Evolutionary conservation across 306 rosid genomes (phyloP), one percentile per base, ranked within the genome.

Genomic region (Inga oerstediana): DNA sequence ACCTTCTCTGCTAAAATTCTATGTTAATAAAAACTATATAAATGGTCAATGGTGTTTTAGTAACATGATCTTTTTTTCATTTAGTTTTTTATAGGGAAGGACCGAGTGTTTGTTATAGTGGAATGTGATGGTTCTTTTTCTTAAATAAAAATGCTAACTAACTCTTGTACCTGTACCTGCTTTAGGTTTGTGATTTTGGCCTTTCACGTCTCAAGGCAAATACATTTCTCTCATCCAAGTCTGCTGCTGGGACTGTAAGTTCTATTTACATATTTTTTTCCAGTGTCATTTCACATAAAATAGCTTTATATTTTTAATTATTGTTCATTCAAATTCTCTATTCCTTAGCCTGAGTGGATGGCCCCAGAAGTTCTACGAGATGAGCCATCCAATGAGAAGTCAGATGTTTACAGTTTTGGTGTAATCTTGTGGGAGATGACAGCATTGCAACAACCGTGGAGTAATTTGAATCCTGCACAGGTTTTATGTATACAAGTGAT

Each of bases 301-400:
- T 51, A 73, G 5, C 56, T 71, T 30, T 41, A 19, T 17, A 20
- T 20, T 20, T 77, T 70, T 22, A 66, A 76, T 39, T 5, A 41
- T 73, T 58, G 72, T 7, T 7, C 56, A 72, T 79, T 75, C 58
- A 74, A 83, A 67, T 61, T 54, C 82, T 71, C 69, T 62, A 74
- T 84, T 81, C 69, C 83, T 85, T 75, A 89, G 93, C 91, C 99
- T 54, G 99, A 94, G 85, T 97, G 99, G 98, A 92, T 97, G 99
- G 99, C 99, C 74, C 99, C 98, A n/a, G 99, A 97, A 90, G 99
- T 97, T 86, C 97, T 97, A 76, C 97, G 99, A 48, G 97, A 97
- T 62, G 99, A 94, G 82, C 99, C 93, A 13, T 94, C 99, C 84
- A 92, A 97, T 88, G 99, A 97, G 87, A 97, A 94, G 84, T 94